Conservation (phyloP, 805 yeast genomes). For the Ogataea minuta region DNA sequence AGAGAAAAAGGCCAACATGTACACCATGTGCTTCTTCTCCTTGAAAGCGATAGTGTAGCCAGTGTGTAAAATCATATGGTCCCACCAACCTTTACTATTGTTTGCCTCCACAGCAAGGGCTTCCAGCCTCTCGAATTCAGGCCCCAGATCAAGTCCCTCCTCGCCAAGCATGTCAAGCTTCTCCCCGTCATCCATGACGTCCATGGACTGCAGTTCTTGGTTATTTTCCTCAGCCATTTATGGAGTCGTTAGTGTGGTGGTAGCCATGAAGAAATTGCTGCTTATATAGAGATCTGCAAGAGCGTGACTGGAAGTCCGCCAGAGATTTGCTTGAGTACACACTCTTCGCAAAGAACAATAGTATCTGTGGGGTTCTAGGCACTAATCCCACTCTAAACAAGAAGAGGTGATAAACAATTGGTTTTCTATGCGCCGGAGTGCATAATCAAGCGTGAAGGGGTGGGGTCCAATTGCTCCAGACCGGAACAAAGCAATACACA, state of each 20-base stretch:
- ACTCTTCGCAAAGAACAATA: too few relatives aligned
- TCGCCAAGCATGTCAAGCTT: constrained; percentile 32
- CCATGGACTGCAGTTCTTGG: constrained; percentile 16
- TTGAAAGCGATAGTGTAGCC: constrained; percentile 38
- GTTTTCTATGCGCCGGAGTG: too few relatives aligned
- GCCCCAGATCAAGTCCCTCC: constrained; percentile 35
- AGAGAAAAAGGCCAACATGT: constrained; percentile 53
- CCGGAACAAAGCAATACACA: too few relatives aligned
- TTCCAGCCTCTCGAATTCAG: constrained; percentile 37
- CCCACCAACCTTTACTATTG: constrained; percentile 35
- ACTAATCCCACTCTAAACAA: neutral
- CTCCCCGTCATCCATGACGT: constrained; percentile 25
- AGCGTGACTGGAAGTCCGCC: too few relatives aligned
- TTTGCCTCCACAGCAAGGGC: constrained; percentile 32
- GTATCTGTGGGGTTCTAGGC: too few relatives aligned
- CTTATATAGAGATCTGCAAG: too few relatives aligned
- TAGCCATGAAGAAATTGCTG: too few relatives aligned
- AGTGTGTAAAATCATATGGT: constrained; percentile 38
- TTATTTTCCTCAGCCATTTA: constrained; percentile 1
- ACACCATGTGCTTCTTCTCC: constrained; percentile 45
- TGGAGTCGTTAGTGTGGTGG: too few relatives aligned
- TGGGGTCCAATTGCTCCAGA: too few relatives aligned
- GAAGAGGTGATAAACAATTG: neutral
- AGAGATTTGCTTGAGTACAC: too few relatives aligned
- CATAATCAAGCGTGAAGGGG: too few relatives aligned